Evolutionary conservation across 805 yeast genomes (phyloP), one percentile per base, ranked within the genome.

Genomic region (Yamadazyma ubonensis): DNA sequence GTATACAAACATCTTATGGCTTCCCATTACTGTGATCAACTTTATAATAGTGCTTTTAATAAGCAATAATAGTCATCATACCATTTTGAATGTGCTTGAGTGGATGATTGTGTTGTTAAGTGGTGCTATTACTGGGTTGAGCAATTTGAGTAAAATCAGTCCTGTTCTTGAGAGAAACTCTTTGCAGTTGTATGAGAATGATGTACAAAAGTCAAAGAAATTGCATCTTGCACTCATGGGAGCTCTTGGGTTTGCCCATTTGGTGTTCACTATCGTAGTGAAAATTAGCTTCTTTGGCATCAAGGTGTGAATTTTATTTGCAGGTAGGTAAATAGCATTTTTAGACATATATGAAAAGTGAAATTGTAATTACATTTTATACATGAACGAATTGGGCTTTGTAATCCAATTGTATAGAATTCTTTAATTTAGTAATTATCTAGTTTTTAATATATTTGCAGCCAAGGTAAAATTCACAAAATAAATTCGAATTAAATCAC

Each of bases 1-100:
- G 2, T 90, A 91, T 63, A 76, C 96, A 14, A 85, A 84, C 53
- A 63, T 83, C 4, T 74, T 81, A 42, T 90, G 97, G 96, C 65
- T 85, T n/a, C 95, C 96, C 1, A 81, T 87, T 16, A 82, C 90
- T 0, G 55, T 82, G 1, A 54, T 81, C 21, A 74, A 78, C 42
- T 70, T 84, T 10, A 58, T 81, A 23, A 73, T 85, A 39, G 81
- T 80, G 1, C 57, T 82, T 3, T 60, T 81, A 19, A 63, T 73
- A 5, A 58, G 50, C 33, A 58, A 55, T 36, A 50, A 56, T 31
- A 56, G 49, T 4, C 63, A 59, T 34, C 64, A 57, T 43, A 55
- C 65, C 2, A 49, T 73, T 3, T 56, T 76, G 37, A 73, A 78
- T 30, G 51, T 74, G 3, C 63, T 84, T 21, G 81, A 84, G 57